Base-by-base conservation (phyloP, 768 basidiomycete species). In the Collybia nuda region DNA sequence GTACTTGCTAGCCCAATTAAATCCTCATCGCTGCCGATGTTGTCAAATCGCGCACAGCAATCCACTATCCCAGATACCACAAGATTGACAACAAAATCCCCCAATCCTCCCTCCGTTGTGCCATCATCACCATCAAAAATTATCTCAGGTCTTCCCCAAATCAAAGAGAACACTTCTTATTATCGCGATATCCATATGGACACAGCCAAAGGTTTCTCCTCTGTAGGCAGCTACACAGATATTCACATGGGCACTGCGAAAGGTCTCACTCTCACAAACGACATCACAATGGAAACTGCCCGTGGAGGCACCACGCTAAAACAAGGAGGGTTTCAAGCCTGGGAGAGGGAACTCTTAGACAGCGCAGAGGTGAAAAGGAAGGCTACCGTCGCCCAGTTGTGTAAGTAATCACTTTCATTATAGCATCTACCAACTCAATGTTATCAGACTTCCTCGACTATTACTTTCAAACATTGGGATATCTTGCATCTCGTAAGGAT, bases 351-450 rank as follows among this genome's bases (percentile, higher is more conserved):
- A 57, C 74, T 97, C 29, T 63, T 97, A 40, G 86, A 90, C 35
- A 93, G 83, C 52, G 67, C 85, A 12, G 97, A 98, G 67, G 88
- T 98, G 47, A 92, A 84, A 67, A 82, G 97, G 48, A 98, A 99
- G 67, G 90, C 96, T 1, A 98, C 95, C 1, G 93, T 99, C 8
- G 94, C 95, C 17, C 97, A 99, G 64, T 82, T 99, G 40, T 99
- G 94, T 95, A 64, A 62, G 86, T 76, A 26, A 28, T 37, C 5
- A 36, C n/a, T 35, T 19, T 36, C 51, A 21, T 50, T 44, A 53
- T 44, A 49, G 7, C 6, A 17, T 18, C 40, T 9, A 23, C 29
- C 42, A 53, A 18, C 29, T 37, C n/a, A 45, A 24, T 44, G 48
- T 40, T 48, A 28, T 56, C 32, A 95, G 93, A 91, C 74, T 98